A percentile compares a stretch with the other conserved stretches of the same genome.
phyloP scores from a whole-genome alignment of 2,329 filamentous ascomycete genomes.

The Pseudofabraea citricarpa region DNA sequence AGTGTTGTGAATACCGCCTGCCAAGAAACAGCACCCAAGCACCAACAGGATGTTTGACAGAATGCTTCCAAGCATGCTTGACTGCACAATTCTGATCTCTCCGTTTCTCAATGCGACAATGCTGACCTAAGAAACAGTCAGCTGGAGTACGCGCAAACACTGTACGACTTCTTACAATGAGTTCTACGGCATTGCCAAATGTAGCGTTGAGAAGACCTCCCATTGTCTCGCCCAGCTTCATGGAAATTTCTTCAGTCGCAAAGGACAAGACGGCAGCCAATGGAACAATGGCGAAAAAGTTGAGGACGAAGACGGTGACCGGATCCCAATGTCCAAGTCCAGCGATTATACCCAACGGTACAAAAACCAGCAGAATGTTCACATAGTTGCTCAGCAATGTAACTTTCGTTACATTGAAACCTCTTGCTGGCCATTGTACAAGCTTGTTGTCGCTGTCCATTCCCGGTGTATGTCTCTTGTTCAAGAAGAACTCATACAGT shows the following conservation, averaged over 20 bases:
- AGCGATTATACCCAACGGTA: constrained; percentile 71
- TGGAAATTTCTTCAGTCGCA: constrained; percentile 51
- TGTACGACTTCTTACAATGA: constrained; percentile 38
- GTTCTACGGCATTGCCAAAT: constrained; percentile 48
- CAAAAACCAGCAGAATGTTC: constrained; percentile 74
- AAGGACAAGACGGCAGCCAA: constrained; percentile 49
- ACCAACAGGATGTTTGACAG: constrained; percentile 90
- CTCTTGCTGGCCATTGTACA: constrained; percentile 21
- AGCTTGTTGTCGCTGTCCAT: constrained; percentile 23
- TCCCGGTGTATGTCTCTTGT: constrained; percentile 21
- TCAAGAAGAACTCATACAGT: constrained; percentile 21
- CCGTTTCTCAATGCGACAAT: constrained; percentile 82
- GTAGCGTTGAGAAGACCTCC: constrained; percentile 50
- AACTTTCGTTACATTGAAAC: constrained; percentile 25
- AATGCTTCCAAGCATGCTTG: constrained; percentile 94
- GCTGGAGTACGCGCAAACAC: background rate
- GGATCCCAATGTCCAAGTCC: constrained; percentile 45
- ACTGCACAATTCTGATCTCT: constrained; percentile 94
- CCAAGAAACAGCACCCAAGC: constrained; percentile 74
- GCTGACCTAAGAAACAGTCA: constrained; percentile 58
- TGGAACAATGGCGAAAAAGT: constrained; percentile 56
- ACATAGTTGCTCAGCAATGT: constrained; percentile 42
- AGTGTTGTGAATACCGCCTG: constrained; percentile 65
- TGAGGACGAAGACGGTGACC: constrained; percentile 51
- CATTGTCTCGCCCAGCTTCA: constrained; percentile 50